Conservation (phyloP, 139 green algal genomes). For the Raphidocelis subcapitata region DNA sequence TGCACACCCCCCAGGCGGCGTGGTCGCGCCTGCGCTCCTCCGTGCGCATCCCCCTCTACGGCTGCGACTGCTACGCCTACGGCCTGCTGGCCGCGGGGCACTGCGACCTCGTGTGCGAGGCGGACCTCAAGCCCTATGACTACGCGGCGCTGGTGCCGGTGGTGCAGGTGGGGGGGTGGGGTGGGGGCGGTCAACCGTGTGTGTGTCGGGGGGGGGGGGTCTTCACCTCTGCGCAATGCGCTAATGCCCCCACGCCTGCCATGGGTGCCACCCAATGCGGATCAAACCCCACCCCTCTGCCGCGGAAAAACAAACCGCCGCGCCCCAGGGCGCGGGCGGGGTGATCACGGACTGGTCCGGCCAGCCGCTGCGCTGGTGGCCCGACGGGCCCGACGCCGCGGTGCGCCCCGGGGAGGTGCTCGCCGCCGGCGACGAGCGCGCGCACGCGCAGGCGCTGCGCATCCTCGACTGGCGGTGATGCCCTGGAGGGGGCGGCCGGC, state of each 20-base stretch:
- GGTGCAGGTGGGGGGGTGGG: conserved; percentile 51
- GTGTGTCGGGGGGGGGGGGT: too few relatives aligned
- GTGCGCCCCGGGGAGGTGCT: conserved; percentile 76
- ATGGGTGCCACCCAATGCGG: too few relatives aligned
- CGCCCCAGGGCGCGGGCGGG: conserved; percentile 88
- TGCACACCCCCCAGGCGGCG: conserved; percentile 13
- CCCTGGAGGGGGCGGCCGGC: too few relatives aligned
- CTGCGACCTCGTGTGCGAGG: conserved; percentile 91
- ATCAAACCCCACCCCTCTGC: too few relatives aligned
- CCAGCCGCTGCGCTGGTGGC: conserved; percentile 52
- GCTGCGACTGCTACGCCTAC: conserved; percentile 99
- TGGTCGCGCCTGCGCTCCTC: conserved; percentile 74
- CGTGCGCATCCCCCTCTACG: conserved; percentile 87
- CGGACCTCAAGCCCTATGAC: conserved; percentile 96
- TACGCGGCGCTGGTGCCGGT: conserved; percentile 97
- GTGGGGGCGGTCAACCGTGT: too few relatives aligned
- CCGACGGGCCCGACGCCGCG: conserved; percentile 26
- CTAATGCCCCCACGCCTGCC: too few relatives aligned
- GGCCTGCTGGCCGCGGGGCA: conserved; percentile 88
- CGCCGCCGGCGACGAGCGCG: conserved; percentile 63
- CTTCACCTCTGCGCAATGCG: too few relatives aligned
- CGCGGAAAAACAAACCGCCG: too few relatives aligned
- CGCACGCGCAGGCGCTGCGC: conserved; percentile 62
- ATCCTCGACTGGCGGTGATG: conserved; percentile 53
- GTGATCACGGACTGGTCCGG: conserved; percentile 94